Conservation (phyloP, 1,139 yeast species). For the Kluyveromyces sp. region DNA sequence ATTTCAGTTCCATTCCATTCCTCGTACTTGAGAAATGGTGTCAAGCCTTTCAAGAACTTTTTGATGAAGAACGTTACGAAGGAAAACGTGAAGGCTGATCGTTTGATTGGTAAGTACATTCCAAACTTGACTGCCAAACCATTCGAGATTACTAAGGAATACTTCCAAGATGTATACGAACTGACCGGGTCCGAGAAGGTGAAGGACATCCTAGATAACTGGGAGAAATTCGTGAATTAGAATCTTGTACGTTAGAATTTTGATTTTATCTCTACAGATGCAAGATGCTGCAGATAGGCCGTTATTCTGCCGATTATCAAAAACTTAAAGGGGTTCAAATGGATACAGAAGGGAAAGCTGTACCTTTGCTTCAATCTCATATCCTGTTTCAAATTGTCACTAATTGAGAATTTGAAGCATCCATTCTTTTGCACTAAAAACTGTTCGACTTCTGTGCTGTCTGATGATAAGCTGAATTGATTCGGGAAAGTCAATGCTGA, state of each 20-base stretch:
- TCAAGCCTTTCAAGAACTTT: constrained; percentile 97
- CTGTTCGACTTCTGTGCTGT: no score
- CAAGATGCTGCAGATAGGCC: not conserved
- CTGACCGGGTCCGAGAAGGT: constrained; percentile 89
- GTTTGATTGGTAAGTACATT: constrained; percentile 88
- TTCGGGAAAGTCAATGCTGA: constrained; percentile 7
- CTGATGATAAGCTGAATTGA: no score
- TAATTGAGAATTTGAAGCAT: no score
- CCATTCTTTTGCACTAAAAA: no score
- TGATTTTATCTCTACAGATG: not conserved
- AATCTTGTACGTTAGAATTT: not conserved
- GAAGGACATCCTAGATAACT: constrained; percentile 81
- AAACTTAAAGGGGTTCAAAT: no score
- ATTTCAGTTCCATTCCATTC: constrained; percentile 99
- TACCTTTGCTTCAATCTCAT: not conserved
- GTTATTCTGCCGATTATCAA: no score
- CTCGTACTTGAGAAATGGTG: constrained; percentile 94
- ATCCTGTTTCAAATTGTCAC: not conserved
- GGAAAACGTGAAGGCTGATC: constrained; percentile 91
- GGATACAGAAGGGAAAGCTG: constrained; percentile 6
- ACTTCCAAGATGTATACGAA: constrained; percentile 90
- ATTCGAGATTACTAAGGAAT: constrained; percentile 89
- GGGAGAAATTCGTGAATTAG: constrained; percentile 64
- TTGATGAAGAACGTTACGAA: constrained; percentile 91
- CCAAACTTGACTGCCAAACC: constrained; percentile 99